Evolutionary conservation across 1,284 basidiomycete species (phyloP), one percentile per base, ranked within the genome.

Genomic region (Ustilago xerochloae): DNA sequence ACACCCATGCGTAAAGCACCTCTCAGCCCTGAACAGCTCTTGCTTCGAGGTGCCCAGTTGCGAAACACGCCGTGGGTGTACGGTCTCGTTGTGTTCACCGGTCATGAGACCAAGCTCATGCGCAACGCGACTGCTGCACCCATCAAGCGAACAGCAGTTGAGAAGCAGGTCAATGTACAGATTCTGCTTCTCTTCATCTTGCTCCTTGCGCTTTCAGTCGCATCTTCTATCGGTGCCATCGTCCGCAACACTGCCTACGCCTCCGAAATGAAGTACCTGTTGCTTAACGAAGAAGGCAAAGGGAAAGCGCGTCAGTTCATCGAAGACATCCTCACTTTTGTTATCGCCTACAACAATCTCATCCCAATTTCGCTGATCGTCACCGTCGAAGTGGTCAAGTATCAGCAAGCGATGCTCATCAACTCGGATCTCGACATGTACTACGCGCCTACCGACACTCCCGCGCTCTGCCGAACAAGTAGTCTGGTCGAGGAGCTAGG

Each of bases 381-480:
- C 81, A 98, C 97, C 1, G 98, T 99, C 91, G 97, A 99, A 86
- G 92, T 99, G 28, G 97, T 99, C 87, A 98, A 98, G 85, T 98
- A 92, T 82, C 94, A 97, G 85, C 97, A 98, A 86, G 95, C 97
- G 0, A 91, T 92, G 51, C 89, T 98, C 57, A 99, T 99, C 88
- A 99, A 98, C 85, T 94, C 90, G 33, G 97, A 99, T 85, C 78
- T 86, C 48, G 85, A 86, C 69, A 86, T 87, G 86, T 99, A 99
- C 86, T 92, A 99, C 84, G 90, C 91, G 3, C 90, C 88, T 63
- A 97, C 95, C 4, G 95, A 99, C 84, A 99, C 96, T 0, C 94
- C 97, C 0, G 97, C 97, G 0, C 88, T 97, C 9, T 99, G 97
- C 84, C 91, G 96, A 20, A 99, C 97, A 0, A 97, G 94, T 1